A percentile compares a stretch with the other conserved stretches of the same genome.
These are phyloP conservation scores for Fabrea salina DNA, from an alignment of 169 alveolate species.

Conservation along the genomic window DNA sequence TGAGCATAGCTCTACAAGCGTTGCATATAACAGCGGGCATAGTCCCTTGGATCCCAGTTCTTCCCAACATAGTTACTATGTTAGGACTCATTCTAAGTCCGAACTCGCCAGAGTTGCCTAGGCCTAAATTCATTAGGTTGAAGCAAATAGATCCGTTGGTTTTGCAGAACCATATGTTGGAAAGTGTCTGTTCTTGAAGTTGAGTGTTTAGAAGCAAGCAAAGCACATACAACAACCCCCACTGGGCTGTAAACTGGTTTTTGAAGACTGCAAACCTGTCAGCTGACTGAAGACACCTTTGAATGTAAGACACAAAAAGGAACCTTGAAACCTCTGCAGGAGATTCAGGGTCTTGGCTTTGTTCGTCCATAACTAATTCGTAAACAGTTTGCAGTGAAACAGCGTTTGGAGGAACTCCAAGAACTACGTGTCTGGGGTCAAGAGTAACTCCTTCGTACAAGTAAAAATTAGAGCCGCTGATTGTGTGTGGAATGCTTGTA, in stretches of 20 bases:
- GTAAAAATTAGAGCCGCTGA: constrained; percentile 12
- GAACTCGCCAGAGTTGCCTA: not conserved
- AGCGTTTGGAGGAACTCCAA: not conserved
- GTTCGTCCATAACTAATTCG: constrained; percentile 7
- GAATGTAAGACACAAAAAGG: not conserved
- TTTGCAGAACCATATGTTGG: not conserved
- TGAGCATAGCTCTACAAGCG: not conserved
- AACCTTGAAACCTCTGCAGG: not conserved
- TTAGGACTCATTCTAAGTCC: constrained; percentile 7
- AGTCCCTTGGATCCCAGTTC: constrained; percentile 12
- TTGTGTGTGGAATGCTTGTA: not conserved
- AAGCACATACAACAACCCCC: constrained; percentile 18
- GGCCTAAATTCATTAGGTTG: not conserved
- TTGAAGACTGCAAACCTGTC: constrained; percentile 3
- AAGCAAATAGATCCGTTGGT: not conserved
- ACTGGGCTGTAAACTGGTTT: constrained; percentile 29
- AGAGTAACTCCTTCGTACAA: not conserved
- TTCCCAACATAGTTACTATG: not conserved
- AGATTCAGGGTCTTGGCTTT: constrained; percentile 14
- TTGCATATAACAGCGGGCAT: constrained; percentile 1
- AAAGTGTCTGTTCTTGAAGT: not conserved
- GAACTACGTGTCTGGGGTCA: not conserved
- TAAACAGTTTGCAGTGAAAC: not conserved
- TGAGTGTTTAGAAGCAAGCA: not conserved
- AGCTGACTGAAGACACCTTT: constrained; percentile 20